Base-by-base conservation (phyloP, 805 yeast genomes). In the Ogataea neopini region DNA sequence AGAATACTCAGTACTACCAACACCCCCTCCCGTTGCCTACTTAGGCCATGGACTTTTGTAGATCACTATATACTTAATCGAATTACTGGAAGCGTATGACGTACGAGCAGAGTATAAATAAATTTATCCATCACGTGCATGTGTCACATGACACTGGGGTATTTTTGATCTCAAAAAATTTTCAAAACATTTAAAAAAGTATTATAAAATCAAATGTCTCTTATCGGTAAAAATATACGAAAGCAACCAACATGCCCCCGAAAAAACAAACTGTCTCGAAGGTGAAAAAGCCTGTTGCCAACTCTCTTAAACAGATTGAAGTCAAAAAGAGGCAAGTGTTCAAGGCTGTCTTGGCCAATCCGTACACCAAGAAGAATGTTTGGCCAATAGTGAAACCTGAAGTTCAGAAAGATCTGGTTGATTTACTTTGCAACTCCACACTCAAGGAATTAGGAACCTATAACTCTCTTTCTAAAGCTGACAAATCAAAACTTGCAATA, bases 331-430 rank as follows among this genome's bases (percentile, higher is more conserved):
- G 75, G 49, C 83, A 80, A 54, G 80, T 82, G 2, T 80, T 79
- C 65, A 83, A 79, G 60, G 86, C 90, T 0, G 69, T 84, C 2
- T 67, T 84, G 20, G 83, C 81, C 26, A 80, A 80, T 50, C 88
- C 90, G 3, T 83, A 70, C 58, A 75, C 84, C 1, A 74, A 73
- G 44, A 70, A 50, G 8, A 52, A 50, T 29, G 32, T 51, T 32
- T 74, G 79, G 79, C 78, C 79, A 3, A 59, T 61, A 32, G 58
- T 74, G 8, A 65, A 60, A 4, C 70, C 70, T 4, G 67, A 66
- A 6, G 36, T 62, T 2, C 67, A 67, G 1, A 45, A 48, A 8
- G 64, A 61, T 43, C 54, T 74, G 9, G 36, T 69, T 1, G 72
- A 70, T 14, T 30, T 52, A 0, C 45, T 54, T 19, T 44, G 53